Percentiles rank a stretch among this genome's conserved stretches.
phyloP scores from a whole-genome alignment of 306 rosid species.

The Potentilla sterilis region DNA sequence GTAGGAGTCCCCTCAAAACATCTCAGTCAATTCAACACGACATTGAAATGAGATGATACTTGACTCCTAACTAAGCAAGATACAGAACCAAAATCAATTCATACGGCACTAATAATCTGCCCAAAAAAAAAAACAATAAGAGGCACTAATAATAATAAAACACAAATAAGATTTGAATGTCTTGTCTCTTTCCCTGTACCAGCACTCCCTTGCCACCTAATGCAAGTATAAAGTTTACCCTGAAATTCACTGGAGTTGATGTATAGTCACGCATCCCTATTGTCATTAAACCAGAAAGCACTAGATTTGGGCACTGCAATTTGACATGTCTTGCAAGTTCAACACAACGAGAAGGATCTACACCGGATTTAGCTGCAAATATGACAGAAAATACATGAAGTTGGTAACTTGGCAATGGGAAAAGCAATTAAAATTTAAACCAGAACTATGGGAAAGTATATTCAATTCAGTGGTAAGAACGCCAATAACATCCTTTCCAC shows the following conservation, averaged over 20 bases:
- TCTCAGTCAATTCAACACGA: background rate
- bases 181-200: conserved; percentile 8
- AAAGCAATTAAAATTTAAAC: background rate
- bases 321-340: conserved; percentile 47
- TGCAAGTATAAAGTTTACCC: conserved; percentile 28
- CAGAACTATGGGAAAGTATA: background rate
- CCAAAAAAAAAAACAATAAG: too few relatives aligned
- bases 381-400: background rate
- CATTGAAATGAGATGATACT: background rate
- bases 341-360: conserved; percentile 41
- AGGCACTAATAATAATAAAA: background rate
- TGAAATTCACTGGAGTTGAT: conserved; percentile 47
- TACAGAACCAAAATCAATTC: conserved; percentile 3
- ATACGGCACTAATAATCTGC: background rate
- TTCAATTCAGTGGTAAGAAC: background rate
- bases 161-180: background rate
- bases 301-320: conserved; percentile 43
- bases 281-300: conserved; percentile 55
- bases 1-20: background rate
- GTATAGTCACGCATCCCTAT: conserved; percentile 59
- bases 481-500: conserved; percentile 3
- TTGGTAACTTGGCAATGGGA: background rate
- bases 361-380: conserved; percentile 51
- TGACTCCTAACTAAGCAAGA: conserved; percentile 28
- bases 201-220: background rate